Conservation (phyloP, 768 basidiomycete species). For the Lentinula lateritia region DNA sequence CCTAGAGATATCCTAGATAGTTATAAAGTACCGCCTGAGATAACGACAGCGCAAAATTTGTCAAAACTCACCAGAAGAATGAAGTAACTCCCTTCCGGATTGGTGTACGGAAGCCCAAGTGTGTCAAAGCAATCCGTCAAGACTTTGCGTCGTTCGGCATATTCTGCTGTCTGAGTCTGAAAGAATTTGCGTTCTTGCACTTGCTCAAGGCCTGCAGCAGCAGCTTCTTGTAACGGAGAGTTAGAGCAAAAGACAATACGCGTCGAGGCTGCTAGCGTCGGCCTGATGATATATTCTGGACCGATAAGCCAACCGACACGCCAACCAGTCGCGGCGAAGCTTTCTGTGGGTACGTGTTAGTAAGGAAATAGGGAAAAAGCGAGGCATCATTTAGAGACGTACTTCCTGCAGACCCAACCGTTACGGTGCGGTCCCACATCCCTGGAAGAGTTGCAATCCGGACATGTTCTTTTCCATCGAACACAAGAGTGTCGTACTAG, state of each 20-base stretch:
- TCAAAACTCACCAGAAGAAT: slow-evolving; percentile 59
- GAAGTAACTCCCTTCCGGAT: slow-evolving; percentile 91
- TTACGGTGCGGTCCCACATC: slow-evolving; percentile 98
- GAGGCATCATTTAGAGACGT: slow-evolving; percentile 21
- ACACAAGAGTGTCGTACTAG: slow-evolving; percentile 92
- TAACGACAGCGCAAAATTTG: not conserved
- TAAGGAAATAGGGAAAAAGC: not conserved
- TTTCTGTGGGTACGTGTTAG: slow-evolving; percentile 48
- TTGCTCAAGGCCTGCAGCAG: slow-evolving; percentile 83
- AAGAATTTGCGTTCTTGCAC: slow-evolving; percentile 72
- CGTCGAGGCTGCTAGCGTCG: slow-evolving; percentile 86
- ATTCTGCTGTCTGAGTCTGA: slow-evolving; percentile 68
- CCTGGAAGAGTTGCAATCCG: slow-evolving; percentile 90
- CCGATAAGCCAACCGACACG: slow-evolving; percentile 96
- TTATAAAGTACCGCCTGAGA: not conserved
- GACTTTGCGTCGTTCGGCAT: slow-evolving; percentile 73
- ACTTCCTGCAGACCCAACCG: slow-evolving; percentile 95
- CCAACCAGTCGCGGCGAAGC: slow-evolving; percentile 97
- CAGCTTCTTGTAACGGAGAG: slow-evolving; percentile 92
- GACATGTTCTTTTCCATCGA: slow-evolving; percentile 82
- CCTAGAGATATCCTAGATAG: slow-evolving; percentile 61
- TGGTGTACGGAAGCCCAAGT: slow-evolving; percentile 78
- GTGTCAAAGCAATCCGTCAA: slow-evolving; percentile 78
- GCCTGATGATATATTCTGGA: slow-evolving; percentile 72
- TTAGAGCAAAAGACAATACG: slow-evolving; percentile 95